Evolutionary conservation across 169 alveolate species (phyloP).

Genomic region (Babesia microti): DNA sequence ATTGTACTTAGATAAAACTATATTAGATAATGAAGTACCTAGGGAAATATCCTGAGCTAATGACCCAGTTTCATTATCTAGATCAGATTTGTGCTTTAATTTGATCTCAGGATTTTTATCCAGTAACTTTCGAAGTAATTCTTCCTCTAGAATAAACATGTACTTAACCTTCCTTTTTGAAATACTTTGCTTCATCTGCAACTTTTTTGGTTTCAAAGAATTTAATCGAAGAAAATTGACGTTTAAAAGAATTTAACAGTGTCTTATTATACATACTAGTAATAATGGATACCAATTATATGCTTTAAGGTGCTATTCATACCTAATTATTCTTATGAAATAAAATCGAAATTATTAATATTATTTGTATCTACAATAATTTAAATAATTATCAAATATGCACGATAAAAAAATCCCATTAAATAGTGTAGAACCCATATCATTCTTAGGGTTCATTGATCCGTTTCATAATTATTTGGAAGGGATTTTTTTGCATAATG

Average conservation of each 20-base stretch:
- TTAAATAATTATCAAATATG: background rate
- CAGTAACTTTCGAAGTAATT: slow-evolving; percentile 8
- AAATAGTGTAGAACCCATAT: no score
- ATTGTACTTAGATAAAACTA: slow-evolving; percentile 21
- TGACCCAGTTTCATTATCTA: slow-evolving; percentile 8
- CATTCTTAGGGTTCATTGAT: no score
- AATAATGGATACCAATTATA: background rate
- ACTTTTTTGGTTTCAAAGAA: slow-evolving; percentile 20
- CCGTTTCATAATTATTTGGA: no score
- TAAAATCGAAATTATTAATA: background rate
- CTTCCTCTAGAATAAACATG: slow-evolving; percentile 16
- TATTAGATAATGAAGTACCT: background rate
- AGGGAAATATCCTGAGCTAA: slow-evolving; percentile 9
- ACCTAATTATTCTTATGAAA: background rate
- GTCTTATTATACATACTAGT: slow-evolving; percentile 5
- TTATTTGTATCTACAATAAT: background rate
- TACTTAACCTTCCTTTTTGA: slow-evolving; percentile 22
- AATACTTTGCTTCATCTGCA: slow-evolving; percentile 18
- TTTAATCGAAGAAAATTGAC: slow-evolving; percentile 7
- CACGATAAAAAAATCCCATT: no score
- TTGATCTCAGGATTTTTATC: slow-evolving; percentile 21
- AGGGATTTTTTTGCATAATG: no score
- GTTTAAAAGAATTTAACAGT: background rate
- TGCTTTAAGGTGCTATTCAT: background rate
- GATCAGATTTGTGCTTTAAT: slow-evolving; percentile 17